Conservation (phyloP, 768 basidiomycete genomes). For the Leccinum variicolor region DNA sequence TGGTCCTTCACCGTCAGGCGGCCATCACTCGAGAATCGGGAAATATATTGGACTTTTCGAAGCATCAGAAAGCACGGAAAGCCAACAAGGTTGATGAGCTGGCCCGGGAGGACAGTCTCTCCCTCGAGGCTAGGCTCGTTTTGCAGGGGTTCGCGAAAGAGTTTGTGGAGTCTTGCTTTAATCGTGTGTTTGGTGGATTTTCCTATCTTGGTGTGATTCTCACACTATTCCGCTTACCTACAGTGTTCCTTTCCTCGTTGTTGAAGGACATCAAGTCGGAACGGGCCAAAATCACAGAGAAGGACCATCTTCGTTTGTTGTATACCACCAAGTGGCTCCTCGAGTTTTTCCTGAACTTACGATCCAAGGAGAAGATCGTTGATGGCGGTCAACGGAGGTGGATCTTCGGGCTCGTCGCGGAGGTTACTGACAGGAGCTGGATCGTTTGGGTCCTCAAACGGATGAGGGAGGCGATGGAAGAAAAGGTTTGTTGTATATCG, state of each 20-base stretch:
- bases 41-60: slow-evolving; percentile 66
- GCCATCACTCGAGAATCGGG: slow-evolving; percentile 70
- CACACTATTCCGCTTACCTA: slow-evolving; percentile 10
- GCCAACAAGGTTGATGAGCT: slow-evolving; percentile 64
- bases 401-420: slow-evolving; percentile 73
- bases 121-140: slow-evolving; percentile 56
- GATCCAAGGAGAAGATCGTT: slow-evolving; percentile 35
- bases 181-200: slow-evolving; percentile 54
- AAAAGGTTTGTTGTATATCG: slow-evolving; percentile 59
- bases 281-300: slow-evolving; percentile 88
- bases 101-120: slow-evolving; percentile 62
- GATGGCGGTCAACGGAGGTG: slow-evolving; percentile 37
- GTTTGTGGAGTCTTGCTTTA: slow-evolving; percentile 84
- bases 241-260: slow-evolving; percentile 83
- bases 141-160: slow-evolving; percentile 68
- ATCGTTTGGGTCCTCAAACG: slow-evolving; percentile 88
- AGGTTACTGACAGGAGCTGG: slow-evolving; percentile 83
- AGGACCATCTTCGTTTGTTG: slow-evolving; percentile 87
- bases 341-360: slow-evolving; percentile 73
- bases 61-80: slow-evolving; percentile 59
- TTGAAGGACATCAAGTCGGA: slow-evolving; percentile 94
- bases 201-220: slow-evolving; percentile 12
- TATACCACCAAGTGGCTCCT: slow-evolving; percentile 90
- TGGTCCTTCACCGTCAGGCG: slow-evolving; percentile 83
- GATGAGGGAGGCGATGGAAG: slow-evolving; percentile 87